Conservation (phyloP, 176 grass and related monocot species). For the Calamus simplicifolius region DNA sequence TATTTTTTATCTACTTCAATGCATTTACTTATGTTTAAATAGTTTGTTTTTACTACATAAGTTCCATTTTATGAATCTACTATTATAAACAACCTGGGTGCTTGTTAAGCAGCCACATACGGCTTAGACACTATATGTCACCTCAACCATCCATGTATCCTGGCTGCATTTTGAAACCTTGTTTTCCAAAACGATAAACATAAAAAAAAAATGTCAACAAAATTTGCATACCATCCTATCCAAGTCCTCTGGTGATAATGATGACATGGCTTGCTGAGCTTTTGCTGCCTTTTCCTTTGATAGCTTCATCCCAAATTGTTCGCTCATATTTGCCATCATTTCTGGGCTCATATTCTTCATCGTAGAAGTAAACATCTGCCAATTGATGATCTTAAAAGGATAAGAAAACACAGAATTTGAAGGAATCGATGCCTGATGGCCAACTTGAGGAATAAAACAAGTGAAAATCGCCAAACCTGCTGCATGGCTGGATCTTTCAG, state of each 20-base stretch:
- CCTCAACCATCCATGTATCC: too few relatives aligned
- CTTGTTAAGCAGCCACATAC: too few relatives aligned
- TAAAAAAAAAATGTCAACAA: not conserved
- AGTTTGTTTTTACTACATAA: too few relatives aligned
- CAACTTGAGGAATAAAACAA: not conserved
- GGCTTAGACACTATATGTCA: too few relatives aligned
- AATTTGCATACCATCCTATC: slow-evolving; percentile 74
- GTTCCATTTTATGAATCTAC: too few relatives aligned
- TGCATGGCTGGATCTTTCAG: slow-evolving; percentile 95
- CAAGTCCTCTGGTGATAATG: slow-evolving; percentile 79
- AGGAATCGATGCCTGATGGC: slow-evolving; percentile 3
- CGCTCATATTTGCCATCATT: slow-evolving; percentile 92
- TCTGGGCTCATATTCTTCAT: slow-evolving; percentile 96
- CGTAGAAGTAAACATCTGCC: slow-evolving; percentile 85
- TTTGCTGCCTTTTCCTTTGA: slow-evolving; percentile 84
- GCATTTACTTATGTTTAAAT: too few relatives aligned
- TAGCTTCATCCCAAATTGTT: slow-evolving; percentile 91
- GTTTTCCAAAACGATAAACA: not conserved
- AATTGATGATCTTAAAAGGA: slow-evolving; percentile 1
- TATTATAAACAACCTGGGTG: too few relatives aligned
- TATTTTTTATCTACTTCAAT: too few relatives aligned
- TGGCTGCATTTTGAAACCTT: too few relatives aligned
- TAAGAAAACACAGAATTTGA: slow-evolving; percentile 14
- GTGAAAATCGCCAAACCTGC: slow-evolving; percentile 36
- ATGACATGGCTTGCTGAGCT: slow-evolving; percentile 75